Conservation (phyloP, 106 monocot species). For the Dioscorea zingiberensis region DNA sequence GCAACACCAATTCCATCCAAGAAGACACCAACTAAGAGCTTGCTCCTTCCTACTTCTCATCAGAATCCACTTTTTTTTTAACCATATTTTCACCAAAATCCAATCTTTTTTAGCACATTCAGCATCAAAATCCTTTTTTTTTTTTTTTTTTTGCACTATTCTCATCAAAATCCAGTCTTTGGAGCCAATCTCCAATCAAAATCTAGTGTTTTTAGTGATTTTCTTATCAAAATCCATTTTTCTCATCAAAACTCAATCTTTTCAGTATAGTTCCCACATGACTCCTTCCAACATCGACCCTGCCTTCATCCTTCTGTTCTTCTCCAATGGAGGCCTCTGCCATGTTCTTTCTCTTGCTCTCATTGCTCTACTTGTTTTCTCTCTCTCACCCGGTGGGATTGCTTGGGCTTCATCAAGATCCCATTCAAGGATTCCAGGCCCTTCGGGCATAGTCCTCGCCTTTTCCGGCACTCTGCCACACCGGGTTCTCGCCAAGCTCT, state of each 20-base stretch:
- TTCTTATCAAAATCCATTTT: not conserved
- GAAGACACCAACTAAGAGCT: no score
- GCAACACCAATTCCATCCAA: no score
- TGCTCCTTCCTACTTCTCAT: not conserved
- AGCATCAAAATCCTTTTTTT: not conserved
- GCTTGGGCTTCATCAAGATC: slow-evolving; percentile 36
- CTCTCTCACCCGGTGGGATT: slow-evolving; percentile 47
- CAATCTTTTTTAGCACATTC: not conserved
- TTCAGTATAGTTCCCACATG: not conserved
- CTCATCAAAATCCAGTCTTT: not conserved
- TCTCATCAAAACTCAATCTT: not conserved
- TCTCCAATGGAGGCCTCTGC: not conserved
- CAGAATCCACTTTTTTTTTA: not conserved
- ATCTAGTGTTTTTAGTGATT: not conserved
- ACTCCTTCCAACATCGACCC: not conserved
- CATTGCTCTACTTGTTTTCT: slow-evolving; percentile 12
- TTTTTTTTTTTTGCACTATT: no score
- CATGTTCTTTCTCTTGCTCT: slow-evolving; percentile 5
- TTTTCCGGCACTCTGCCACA: slow-evolving; percentile 39
- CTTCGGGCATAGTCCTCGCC: slow-evolving; percentile 20
- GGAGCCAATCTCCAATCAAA: not conserved
- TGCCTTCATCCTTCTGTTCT: not conserved
- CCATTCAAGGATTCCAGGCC: slow-evolving; percentile 19
- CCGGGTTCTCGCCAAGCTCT: slow-evolving; percentile 32
- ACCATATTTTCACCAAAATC: no score